Evolutionary conservation across 208 protist genomes (phyloP), one percentile per base, ranked within the genome.

Genomic region (Naegleria lovaniensis): DNA sequence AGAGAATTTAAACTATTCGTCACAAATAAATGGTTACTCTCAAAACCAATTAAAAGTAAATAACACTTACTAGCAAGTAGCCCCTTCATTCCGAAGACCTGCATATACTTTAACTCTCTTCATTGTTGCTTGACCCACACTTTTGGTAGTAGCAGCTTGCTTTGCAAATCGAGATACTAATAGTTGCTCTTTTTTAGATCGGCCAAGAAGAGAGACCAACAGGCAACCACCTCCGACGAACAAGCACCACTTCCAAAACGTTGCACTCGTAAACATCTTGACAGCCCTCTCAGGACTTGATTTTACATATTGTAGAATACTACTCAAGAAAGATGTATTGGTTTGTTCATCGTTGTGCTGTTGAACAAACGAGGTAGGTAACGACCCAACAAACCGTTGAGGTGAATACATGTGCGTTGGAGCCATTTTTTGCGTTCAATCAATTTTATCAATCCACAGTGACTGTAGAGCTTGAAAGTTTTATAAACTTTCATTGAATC

Each of bases 1-100:
- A 91, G 39, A 29, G 89, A 84, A 43, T 91, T 91, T 29, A 91
- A 36, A 43, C 36, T 59, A 67, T 22, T 67, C 43, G 43, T 48
- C 43, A 48, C 43, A 48, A 48, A 9, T 67, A 67, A 67, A 67
- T 22, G 4, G 4, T 48, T 48, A 48, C 7, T 1, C 43, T 48
- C 43, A 48, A 48, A 48, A 48, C 5, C 43, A 48, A 48, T 13
- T 67, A 4, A 67, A 67, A 67, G 19, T n/a, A n/a, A n/a, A n/a
- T n/a, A n/a, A n/a, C 13, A 67, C 55, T 67, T 67, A 67, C 55
- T 88, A 88, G 36, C 85, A 88, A 40, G 85, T 88, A 2, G 85
- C 85, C 0, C 85, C 85, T 58, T 58, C 43, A 58, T 88, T 88
- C 5, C 33, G 33, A 22, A 88, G 33, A 22, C 85, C 85, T 29